These are phyloP conservation scores for Cladophialophora bantiana DNA, from an alignment of 2,329 filamentous ascomycete species.

Conservation along the genomic window DNA sequence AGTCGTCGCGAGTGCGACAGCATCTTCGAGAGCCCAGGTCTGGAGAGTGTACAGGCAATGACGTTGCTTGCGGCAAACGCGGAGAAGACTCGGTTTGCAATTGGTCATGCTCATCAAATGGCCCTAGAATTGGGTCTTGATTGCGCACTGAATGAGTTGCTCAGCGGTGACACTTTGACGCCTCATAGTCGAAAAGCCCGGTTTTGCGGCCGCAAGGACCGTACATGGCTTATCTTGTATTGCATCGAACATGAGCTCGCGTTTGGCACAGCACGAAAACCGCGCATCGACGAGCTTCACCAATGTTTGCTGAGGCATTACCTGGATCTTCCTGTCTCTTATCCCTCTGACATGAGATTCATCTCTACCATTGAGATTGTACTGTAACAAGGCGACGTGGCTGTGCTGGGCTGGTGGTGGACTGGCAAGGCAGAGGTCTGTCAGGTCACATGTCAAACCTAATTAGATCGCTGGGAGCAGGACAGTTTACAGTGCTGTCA, in stretches of 20 bases:
- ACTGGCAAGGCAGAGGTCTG: too few relatives aligned
- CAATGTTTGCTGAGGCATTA: neutral
- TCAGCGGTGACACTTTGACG: neutral
- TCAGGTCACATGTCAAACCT: too few relatives aligned
- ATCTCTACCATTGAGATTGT: neutral
- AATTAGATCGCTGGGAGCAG: too few relatives aligned
- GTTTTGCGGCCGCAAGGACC: neutral
- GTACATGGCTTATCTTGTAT: conserved; percentile 1
- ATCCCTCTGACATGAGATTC: neutral
- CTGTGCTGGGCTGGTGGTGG: too few relatives aligned
- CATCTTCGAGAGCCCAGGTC: conserved; percentile 3
- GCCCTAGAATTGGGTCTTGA: conserved; percentile 1
- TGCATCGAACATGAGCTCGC: neutral
- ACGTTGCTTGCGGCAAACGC: conserved; percentile 7
- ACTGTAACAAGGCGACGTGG: too few relatives aligned
- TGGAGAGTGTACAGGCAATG: conserved; percentile 16
- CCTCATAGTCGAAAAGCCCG: neutral
- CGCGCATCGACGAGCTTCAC: neutral
- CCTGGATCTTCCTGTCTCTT: neutral
- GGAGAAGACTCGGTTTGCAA: conserved; percentile 7
- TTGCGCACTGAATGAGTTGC: neutral
- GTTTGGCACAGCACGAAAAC: neutral
- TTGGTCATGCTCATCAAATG: conserved; percentile 9
- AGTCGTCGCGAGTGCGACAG: neutral
- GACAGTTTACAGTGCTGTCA: too few relatives aligned